Evolutionary conservation across 495 filamentous ascomycete species (phyloP), one percentile per base, ranked within the genome.

Genomic region (Penicillium macrosclerotiorum): DNA sequence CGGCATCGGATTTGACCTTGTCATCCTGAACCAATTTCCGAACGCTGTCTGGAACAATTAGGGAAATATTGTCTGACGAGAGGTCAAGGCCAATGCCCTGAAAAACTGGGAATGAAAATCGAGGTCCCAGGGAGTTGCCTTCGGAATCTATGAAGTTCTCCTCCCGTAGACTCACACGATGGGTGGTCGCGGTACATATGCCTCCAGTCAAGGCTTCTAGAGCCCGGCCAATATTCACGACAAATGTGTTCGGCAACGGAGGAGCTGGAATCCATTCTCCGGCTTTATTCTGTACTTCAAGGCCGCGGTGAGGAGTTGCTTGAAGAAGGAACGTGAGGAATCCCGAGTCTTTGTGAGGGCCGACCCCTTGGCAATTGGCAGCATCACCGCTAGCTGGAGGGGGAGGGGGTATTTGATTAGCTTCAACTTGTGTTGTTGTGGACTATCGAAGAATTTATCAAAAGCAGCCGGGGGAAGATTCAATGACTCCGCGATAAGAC

Each of bases 341-440:
- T 78, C 92, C 92, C 37, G 80, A 85, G 65, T 98, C 93, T 63
- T 98, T 98, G 65, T 98, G 93, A 7, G 93, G 86, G 1, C 93
- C 90, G 2, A 95, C 89, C 16, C 90, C 90, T 59, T 82, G 60
- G 14, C 57, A 60, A 6, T 30, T 37, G 8, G 36, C 22, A 4
- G 35, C 33, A 3, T 51, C 41, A 8, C 34, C 11, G 8, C 32
- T 24, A 3, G 38, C 8, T 3, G 18, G 16, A 11, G 47, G 9
- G 59, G 59, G 1, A 88, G 84, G 0, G 88, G 88, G 52, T 95
- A 95, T 65, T 90, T 92, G 50, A 96, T 83, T 40, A 96, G 81
- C 62, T 96, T 96, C 29, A 95, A 70, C 65, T 93, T 95, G 67
- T 95, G 89, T 65, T 94, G 84, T 68, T 93, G 85, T 44, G 81